These are phyloP conservation scores for Chenopodium formosanum DNA, from an alignment of 148 eudicot genomes.

Conservation along the genomic window DNA sequence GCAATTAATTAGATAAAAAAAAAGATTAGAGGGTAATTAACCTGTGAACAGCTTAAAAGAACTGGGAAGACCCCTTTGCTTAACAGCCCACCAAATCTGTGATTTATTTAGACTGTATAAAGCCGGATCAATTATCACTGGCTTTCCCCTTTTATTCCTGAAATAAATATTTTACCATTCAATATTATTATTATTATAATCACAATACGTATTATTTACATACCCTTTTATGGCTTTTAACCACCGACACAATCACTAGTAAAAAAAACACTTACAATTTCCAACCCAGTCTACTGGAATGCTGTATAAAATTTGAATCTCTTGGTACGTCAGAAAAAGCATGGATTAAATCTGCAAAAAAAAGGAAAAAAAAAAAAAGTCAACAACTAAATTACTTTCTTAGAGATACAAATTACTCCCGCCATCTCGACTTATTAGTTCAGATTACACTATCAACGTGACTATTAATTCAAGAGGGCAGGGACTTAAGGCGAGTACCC, in stretches of 20 bases:
- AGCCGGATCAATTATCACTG: slow-evolving; percentile 86
- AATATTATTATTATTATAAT: neutral
- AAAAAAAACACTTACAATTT: slow-evolving; percentile 53
- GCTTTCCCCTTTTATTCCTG: slow-evolving; percentile 92
- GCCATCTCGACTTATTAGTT: neutral
- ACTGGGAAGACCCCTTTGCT: slow-evolving; percentile 88
- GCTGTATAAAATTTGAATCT: slow-evolving; percentile 81
- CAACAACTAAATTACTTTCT: too few species aligned
- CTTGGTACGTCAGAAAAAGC: slow-evolving; percentile 77
- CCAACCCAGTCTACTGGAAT: slow-evolving; percentile 85
- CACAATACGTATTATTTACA: too few species aligned
- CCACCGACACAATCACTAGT: slow-evolving; percentile 11
- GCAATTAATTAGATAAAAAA: neutral
- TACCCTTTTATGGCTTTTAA: neutral
- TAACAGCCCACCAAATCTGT: slow-evolving; percentile 82
- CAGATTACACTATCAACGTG: neutral
- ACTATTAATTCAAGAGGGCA: too few species aligned
- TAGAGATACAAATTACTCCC: too few species aligned
- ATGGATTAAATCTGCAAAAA: slow-evolving; percentile 70
- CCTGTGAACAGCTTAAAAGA: slow-evolving; percentile 95
- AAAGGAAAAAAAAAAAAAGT: too few species aligned
- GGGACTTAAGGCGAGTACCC: too few species aligned
- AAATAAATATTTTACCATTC: neutral
- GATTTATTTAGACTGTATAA: slow-evolving; percentile 74
- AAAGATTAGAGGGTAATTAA: slow-evolving; percentile 11